Conservation (phyloP, 345 rosid genomes). For the Populus pruinosa region DNA sequence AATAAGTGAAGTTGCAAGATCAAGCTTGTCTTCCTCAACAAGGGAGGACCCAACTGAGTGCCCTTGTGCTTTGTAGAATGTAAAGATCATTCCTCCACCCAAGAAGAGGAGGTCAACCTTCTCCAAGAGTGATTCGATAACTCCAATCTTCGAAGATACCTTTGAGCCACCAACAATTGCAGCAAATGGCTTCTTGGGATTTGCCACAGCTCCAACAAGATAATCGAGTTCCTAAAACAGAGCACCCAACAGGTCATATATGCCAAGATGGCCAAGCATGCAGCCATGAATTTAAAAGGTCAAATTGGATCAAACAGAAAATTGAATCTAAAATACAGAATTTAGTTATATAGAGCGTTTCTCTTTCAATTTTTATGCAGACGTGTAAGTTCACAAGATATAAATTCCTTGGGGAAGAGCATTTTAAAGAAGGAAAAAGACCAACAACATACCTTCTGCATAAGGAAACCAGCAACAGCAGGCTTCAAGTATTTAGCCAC, state of each 20-base stretch:
- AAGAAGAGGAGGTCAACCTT: constrained; percentile 66
- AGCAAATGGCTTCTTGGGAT: constrained; percentile 92
- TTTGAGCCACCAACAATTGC: constrained; percentile 96
- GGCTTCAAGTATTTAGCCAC: constrained; percentile 80
- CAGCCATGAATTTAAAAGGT: background rate
- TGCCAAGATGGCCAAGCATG: background rate
- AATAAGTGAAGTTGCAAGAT: constrained; percentile 69
- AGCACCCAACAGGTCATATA: background rate
- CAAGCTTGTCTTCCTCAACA: constrained; percentile 81
- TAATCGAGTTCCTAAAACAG: constrained; percentile 76
- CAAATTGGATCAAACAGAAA: background rate
- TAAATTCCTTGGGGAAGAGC: background rate
- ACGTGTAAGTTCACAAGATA: background rate
- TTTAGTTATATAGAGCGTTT: background rate
- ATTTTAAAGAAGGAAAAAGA: background rate
- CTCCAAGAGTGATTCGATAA: constrained; percentile 76
- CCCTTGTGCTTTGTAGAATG: constrained; percentile 88
- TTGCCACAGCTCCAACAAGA: constrained; percentile 87
- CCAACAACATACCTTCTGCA: constrained; percentile 64
- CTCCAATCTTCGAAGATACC: constrained; percentile 95
- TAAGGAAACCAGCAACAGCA: constrained; percentile 90
- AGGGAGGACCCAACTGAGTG: constrained; percentile 75
- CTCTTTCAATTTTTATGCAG: background rate
- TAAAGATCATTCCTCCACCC: constrained; percentile 95
- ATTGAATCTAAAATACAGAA: background rate